Evolutionary conservation across 2,329 filamentous ascomycete species (phyloP).

Genomic region (Fusarium devonianum): DNA sequence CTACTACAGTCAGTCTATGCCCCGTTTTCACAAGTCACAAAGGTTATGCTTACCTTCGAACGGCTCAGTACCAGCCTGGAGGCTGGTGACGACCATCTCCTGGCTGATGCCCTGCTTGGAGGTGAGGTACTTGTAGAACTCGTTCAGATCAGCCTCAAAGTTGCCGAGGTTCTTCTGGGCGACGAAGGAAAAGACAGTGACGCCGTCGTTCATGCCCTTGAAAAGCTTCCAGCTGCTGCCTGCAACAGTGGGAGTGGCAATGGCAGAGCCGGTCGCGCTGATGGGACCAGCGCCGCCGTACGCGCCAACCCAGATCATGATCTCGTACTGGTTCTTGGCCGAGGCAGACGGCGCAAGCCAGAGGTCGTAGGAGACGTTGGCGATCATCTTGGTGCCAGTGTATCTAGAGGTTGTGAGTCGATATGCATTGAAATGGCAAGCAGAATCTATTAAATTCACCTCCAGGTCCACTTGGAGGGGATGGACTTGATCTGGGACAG

Average conservation of each 20-base stretch:
- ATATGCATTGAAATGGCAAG: background rate
- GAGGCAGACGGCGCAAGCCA: constrained; percentile 60
- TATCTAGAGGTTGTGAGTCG: constrained; percentile 40
- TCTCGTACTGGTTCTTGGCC: constrained; percentile 59
- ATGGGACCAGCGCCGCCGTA: constrained; percentile 66
- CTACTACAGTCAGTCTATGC: constrained; percentile 2
- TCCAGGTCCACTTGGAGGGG: constrained; percentile 43
- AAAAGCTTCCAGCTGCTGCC: constrained; percentile 64
- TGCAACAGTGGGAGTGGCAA: constrained; percentile 56
- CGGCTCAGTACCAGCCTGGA: constrained; percentile 59
- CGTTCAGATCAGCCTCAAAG: constrained; percentile 64
- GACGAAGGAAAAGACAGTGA: constrained; percentile 65
- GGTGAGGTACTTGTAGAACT: constrained; percentile 64
- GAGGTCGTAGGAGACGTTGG: constrained; percentile 67
- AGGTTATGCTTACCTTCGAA: constrained; percentile 54
- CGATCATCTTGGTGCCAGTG: constrained; percentile 47
- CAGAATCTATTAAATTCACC: constrained; percentile 9
- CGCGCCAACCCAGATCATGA: constrained; percentile 69
- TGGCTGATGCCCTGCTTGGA: constrained; percentile 49
- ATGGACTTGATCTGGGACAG: constrained; percentile 47
- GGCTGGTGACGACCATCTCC: constrained; percentile 24
- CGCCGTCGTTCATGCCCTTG: constrained; percentile 62
- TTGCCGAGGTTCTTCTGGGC: constrained; percentile 51
- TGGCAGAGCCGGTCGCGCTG: constrained; percentile 11
- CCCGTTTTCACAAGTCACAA: too few species aligned